Base-by-base conservation (phyloP, 164 flowering plant species). In the Echeveria elegans region DNA sequence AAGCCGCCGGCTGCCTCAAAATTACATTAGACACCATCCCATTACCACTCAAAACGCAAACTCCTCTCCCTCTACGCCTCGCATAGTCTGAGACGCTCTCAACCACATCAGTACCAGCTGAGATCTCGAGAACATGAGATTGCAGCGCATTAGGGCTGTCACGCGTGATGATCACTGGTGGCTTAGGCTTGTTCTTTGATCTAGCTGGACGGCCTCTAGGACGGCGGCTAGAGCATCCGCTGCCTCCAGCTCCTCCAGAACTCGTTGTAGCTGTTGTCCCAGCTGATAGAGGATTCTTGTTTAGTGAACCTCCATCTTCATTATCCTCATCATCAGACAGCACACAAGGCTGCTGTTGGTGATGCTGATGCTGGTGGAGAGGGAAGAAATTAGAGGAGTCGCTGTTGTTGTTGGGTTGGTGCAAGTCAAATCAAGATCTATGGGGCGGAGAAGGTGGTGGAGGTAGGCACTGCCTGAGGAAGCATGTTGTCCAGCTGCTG, bases 131-230 rank as follows among this genome's bases (percentile, higher is more conserved):
- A 7, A 82, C 81, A 68, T 85, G 86, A 0, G 81, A 75, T 36
- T 76, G 70, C 65, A 85, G 82, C 4, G 82, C 76, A 24, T 76
- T 81, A 5, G 86, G 84, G 69, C 76, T 77, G 64, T 82, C 86
- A 0, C 82, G 70, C 0, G 86, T 81, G 24, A 85, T 75, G 29
- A 85, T 70, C 1, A 82, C 71, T 0, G 88, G 88, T 0, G 88
- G 88, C 69, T 78, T 82, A 18, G 86, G 83, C 63, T 80, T 81
- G 79, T 85, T 85, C 68, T 80, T 85, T 23, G 88, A 85, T 0
- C 85, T 84, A 0, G 83, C 69, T 6, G 89, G 89, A 18, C 89
- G 85, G 64, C 89, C 89, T 1, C 89, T 69, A 0, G 85, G 82
- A 0, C 86, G 80, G 34, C 82, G 84, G 40, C 36, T 21, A 43